Base-by-base conservation (phyloP, 129 eudicot genomes). In the Apium graveolens region DNA sequence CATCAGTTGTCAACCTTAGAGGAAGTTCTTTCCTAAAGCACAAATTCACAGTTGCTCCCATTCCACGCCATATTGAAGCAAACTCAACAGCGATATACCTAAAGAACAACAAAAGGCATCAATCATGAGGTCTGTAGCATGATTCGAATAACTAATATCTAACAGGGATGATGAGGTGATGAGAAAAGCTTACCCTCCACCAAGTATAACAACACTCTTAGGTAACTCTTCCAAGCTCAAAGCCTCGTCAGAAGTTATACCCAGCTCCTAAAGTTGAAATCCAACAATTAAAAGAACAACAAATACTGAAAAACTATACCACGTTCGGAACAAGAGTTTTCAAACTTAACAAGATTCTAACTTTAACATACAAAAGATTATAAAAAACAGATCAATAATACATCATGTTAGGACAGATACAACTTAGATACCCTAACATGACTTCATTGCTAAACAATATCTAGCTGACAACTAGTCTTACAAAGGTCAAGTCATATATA, bases 51-150 rank as follows among this genome's bases (percentile, higher is more conserved):
- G 91, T 83, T 42, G 96, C 84, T 2, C 94, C 98, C 97, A 91
- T 95, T 78, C 98, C 98, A 79, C 96, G 93, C 98, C 98, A 95
- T 81, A 95, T 95, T 70, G 98, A 95, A 88, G 98, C 98, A 90
- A 95, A 95, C 83, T 95, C 98, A 83, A 91, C 98, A 83, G 98
- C 97, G 84, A 95, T 91, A 78, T 95, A 95, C 87, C 97, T 94
- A 80, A 18, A 78, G 49, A 77, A 42, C 70, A 34, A 45, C 71
- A 45, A 81, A 55, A 83, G 77, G 69, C 80, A 26, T 48, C 8
- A 79, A 29, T 66, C n/a, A 60, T 16, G 11, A 32, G 26, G 70
- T 55, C 42, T n/a, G 11, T 60, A 39, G 42, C n/a, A 63, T 76
- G 63, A 49, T 57, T 43, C 6, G 46, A 38, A n/a, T n/a, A 43